phyloP scores from a whole-genome alignment of 1,139 yeast species.

The Geotrichum klebahnii region DNA sequence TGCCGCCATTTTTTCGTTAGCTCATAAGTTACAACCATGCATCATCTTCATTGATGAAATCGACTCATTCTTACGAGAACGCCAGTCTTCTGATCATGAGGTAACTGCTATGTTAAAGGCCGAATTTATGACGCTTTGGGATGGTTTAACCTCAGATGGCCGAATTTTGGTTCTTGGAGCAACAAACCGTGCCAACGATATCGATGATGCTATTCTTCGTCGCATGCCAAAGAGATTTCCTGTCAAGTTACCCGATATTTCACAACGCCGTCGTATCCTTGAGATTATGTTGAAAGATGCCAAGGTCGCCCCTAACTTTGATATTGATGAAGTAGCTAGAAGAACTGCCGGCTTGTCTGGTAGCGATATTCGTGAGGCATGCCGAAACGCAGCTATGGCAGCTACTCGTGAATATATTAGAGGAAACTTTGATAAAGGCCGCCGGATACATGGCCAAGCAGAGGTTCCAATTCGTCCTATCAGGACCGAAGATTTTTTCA shows the following conservation, averaged over 20 bases:
- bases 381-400: constrained; percentile 87
- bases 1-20: constrained; percentile 88
- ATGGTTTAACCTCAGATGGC: constrained; percentile 75
- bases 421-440: constrained; percentile 31
- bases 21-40: constrained; percentile 87
- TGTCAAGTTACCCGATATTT: constrained; percentile 64
- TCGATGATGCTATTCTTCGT: constrained; percentile 86
- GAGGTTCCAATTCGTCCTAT: constrained; percentile 40
- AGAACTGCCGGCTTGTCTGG: constrained; percentile 80
- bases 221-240: constrained; percentile 90
- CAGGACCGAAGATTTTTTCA: constrained; percentile 40
- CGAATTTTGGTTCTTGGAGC: constrained; percentile 89
- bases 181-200: constrained; percentile 86
- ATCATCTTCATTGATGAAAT: constrained; percentile 94
- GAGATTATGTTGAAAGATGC: constrained; percentile 63
- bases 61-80: constrained; percentile 86
- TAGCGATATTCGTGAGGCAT: constrained; percentile 82
- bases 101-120: constrained; percentile 94
- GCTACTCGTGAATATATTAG: constrained; percentile 81
- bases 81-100: constrained; percentile 85
- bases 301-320: constrained; percentile 52
- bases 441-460: constrained; percentile 27
- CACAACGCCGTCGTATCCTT: constrained; percentile 68
- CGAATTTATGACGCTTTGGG: constrained; percentile 98
- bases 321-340: constrained; percentile 55